These are phyloP conservation scores for Cystobasidium onofrii DNA, from an alignment of 768 basidiomycete genomes.

Conservation along the genomic window DNA sequence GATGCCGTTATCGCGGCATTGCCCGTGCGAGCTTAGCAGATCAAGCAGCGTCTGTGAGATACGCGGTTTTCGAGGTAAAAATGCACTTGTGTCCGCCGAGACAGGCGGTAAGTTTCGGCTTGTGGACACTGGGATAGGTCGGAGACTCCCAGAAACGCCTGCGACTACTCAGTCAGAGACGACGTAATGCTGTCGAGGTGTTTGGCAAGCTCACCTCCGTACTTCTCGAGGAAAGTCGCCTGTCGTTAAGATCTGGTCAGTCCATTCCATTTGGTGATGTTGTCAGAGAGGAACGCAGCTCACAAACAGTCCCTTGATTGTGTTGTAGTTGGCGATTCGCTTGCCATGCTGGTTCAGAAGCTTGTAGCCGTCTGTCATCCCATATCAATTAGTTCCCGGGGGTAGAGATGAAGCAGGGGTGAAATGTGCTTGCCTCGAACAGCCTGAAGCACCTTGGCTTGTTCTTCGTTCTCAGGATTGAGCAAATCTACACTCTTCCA, in stretches of 20 bases:
- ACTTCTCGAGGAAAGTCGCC: neutral
- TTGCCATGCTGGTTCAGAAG: constrained; percentile 29
- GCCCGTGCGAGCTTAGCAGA: neutral
- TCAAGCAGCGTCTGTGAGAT: neutral
- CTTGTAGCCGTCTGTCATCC: constrained; percentile 10
- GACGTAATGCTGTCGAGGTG: neutral
- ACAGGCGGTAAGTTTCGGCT: neutral
- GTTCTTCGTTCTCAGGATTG: constrained; percentile 12
- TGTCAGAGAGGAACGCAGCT: neutral
- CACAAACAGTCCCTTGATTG: constrained; percentile 10
- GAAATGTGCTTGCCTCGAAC: constrained; percentile 2
- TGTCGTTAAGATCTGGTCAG: neutral
- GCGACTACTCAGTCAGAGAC: no score
- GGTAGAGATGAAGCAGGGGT: neutral
- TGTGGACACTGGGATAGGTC: neutral
- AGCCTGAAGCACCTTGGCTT: neutral
- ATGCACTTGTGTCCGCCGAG: neutral
- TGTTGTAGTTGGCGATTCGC: neutral
- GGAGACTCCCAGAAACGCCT: neutral
- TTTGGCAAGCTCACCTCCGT: constrained; percentile 10
- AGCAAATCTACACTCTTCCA: constrained; percentile 18
- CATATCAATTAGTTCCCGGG: no score
- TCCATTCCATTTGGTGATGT: neutral
- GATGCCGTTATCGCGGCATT: no score
- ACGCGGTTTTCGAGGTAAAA: neutral